Evolutionary conservation across 441 rosid species (phyloP).

Genomic region (Pelargonium cotyledonis): DNA sequence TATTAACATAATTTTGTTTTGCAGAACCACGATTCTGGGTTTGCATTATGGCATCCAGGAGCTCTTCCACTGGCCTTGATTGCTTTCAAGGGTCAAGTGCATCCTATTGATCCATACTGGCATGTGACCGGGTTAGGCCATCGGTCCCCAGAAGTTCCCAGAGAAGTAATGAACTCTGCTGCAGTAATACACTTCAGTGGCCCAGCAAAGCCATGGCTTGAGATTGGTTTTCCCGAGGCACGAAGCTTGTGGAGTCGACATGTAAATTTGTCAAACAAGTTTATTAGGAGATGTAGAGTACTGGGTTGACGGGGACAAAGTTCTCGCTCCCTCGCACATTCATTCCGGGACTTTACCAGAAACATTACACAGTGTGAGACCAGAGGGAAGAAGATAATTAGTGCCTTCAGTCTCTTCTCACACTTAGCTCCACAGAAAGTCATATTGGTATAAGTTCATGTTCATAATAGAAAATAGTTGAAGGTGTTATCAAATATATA

Average conservation of each 20-base stretch:
- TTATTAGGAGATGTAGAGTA: slow-evolving; percentile 71
- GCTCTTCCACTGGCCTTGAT: slow-evolving; percentile 68
- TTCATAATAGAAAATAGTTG: slow-evolving; percentile 41
- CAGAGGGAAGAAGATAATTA: slow-evolving; percentile 70
- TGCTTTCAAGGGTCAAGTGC: slow-evolving; percentile 66
- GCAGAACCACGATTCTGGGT: slow-evolving; percentile 65
- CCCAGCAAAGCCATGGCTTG: slow-evolving; percentile 98
- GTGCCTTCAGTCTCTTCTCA: slow-evolving; percentile 74
- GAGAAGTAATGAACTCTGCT: slow-evolving; percentile 43
- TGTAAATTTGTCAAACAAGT: slow-evolving; percentile 57
- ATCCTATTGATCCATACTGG: slow-evolving; percentile 75
- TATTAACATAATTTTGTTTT: background rate
- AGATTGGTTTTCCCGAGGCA: slow-evolving; percentile 58
- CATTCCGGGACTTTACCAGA: slow-evolving; percentile 17
- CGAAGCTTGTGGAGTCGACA: slow-evolving; percentile 64
- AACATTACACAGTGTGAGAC: slow-evolving; percentile 25
- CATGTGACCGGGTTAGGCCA: slow-evolving; percentile 72
- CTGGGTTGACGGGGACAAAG: slow-evolving; percentile 38
- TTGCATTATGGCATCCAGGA: slow-evolving; percentile 82
- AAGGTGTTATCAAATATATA: slow-evolving; percentile 23
- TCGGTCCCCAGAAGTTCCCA: slow-evolving; percentile 28
- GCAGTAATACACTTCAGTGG: slow-evolving; percentile 85
- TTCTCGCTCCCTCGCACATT: slow-evolving; percentile 20
- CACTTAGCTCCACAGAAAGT: slow-evolving; percentile 13
- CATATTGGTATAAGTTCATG: slow-evolving; percentile 28